Conservation (phyloP, 306 rosid species). For the Vachellia pachyceras region DNA sequence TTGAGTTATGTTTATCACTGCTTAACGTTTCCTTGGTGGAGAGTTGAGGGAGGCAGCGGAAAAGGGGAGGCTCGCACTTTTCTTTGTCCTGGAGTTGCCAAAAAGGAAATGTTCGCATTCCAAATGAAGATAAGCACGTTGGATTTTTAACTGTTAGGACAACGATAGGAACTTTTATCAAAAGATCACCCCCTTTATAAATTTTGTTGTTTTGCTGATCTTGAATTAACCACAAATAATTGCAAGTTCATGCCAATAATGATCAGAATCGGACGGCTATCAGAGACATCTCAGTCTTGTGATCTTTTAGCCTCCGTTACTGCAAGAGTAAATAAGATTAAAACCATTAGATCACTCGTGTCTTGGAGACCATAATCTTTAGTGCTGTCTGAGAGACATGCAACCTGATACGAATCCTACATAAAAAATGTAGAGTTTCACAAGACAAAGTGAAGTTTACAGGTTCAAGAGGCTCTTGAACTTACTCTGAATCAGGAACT, state of each 20-base stretch:
- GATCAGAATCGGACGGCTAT: background rate
- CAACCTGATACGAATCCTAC: no score
- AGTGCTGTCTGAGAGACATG: slow-evolving; percentile 31
- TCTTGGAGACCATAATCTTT: background rate
- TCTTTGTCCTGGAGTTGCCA: slow-evolving; percentile 49
- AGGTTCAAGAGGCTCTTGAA: no score
- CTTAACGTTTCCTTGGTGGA: slow-evolving; percentile 1
- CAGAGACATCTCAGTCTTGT: background rate
- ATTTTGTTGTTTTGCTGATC: background rate
- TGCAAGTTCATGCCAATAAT: background rate
- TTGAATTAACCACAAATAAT: background rate
- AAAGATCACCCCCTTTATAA: background rate
- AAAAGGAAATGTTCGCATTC: background rate
- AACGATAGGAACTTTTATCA: background rate
- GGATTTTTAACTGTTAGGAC: background rate
- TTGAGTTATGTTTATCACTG: slow-evolving; percentile 13
- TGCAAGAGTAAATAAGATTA: background rate
- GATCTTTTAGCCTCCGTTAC: no score
- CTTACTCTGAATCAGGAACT: no score
- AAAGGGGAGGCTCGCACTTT: slow-evolving; percentile 16
- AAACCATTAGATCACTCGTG: background rate
- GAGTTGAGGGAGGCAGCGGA: background rate
- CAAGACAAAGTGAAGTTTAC: no score
- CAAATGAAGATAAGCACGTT: background rate
- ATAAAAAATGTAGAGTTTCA: no score